Evolutionary conservation across 129 eudicot species (phyloP), one percentile per base, ranked within the genome.

Genomic region (Tagetes patula): DNA sequence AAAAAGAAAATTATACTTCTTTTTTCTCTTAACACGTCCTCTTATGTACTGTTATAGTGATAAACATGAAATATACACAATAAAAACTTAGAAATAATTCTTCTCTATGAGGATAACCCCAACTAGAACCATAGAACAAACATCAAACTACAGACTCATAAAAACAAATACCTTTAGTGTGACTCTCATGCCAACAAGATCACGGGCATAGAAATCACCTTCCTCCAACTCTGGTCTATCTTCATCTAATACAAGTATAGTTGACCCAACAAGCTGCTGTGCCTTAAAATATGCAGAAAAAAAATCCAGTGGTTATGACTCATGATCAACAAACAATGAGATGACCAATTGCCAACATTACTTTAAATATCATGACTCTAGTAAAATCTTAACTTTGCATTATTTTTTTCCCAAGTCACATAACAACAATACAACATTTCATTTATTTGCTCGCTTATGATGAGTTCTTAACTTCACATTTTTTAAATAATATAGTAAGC

Each of bases 111-210:
- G 48, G 45, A 34, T 41, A 77, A 58, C 42, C 8, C 53, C 53
- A 7, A 38, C 62, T 41, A 9, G n/a, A 42, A 48, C 37, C 14
- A 63, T 47, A 48, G 45, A 77, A 39, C 56, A 34, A 41, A 76
- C 10, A 68, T 69, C 49, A 71, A 34, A 13, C 12, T 33, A 60
- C 50, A 40, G 50, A 39, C 45, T 45, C 33, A 31, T 67, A 32
- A 48, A 45, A 80, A 36, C 9, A 73, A 81, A 71, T 79, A 94
- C 99, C 99, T 94, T 84, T 65, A 84, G 97, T 75, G 80, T 79
- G 80, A 94, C 93, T 73, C 71, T 77, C 94, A 90, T 86, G 82
- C 97, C 99, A 80, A 90, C 79, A 74, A 94, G 99, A 84, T 94
- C 99, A 82, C 81, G 89, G 54, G 96, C 82, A 62, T 94, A 94